These are phyloP conservation scores for Panaeolus cyanescens DNA, from an alignment of 768 basidiomycete species.

Conservation along the genomic window DNA sequence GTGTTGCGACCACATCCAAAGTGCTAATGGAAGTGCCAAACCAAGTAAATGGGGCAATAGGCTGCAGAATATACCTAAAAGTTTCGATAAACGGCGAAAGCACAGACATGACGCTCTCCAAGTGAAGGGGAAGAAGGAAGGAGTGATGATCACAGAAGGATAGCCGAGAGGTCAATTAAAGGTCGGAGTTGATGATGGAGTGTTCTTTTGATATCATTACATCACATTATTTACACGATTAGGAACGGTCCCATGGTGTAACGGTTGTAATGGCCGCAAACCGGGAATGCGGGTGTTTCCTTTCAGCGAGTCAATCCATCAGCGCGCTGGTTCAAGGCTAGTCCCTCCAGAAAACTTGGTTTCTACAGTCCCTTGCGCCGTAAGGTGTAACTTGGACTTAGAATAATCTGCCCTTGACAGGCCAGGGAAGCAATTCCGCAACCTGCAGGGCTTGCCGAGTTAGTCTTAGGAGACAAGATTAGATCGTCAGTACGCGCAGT, in stretches of 20 bases:
- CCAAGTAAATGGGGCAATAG: slow-evolving; percentile 69
- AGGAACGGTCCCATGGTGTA: slow-evolving; percentile 47
- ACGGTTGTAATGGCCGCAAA: slow-evolving; percentile 82
- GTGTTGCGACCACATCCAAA: slow-evolving; percentile 66
- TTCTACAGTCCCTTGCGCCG: slow-evolving; percentile 65
- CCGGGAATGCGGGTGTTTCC: slow-evolving; percentile 78
- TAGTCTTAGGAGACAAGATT: slow-evolving; percentile 91
- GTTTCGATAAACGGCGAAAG: slow-evolving; percentile 46
- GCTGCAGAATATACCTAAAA: slow-evolving; percentile 55
- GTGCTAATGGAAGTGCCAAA: slow-evolving; percentile 60
- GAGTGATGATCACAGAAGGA: slow-evolving; percentile 1
- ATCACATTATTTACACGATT: background rate
- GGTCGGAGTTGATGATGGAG: background rate
- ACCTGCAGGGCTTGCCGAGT: slow-evolving; percentile 84
- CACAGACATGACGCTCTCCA: slow-evolving; percentile 31
- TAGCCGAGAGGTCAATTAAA: background rate
- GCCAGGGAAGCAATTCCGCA: slow-evolving; percentile 95
- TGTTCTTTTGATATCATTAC: background rate
- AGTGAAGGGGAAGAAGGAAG: slow-evolving; percentile 1
- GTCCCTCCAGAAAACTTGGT: slow-evolving; percentile 97
- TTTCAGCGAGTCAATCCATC: slow-evolving; percentile 58
- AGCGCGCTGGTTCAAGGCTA: slow-evolving; percentile 94
- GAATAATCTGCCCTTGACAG: slow-evolving; percentile 85
- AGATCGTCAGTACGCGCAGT: slow-evolving; percentile 82
- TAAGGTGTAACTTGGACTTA: slow-evolving; percentile 66